These are phyloP conservation scores for Nicotiana otophora DNA, from an alignment of 257 asterid species.

Conservation along the genomic window DNA sequence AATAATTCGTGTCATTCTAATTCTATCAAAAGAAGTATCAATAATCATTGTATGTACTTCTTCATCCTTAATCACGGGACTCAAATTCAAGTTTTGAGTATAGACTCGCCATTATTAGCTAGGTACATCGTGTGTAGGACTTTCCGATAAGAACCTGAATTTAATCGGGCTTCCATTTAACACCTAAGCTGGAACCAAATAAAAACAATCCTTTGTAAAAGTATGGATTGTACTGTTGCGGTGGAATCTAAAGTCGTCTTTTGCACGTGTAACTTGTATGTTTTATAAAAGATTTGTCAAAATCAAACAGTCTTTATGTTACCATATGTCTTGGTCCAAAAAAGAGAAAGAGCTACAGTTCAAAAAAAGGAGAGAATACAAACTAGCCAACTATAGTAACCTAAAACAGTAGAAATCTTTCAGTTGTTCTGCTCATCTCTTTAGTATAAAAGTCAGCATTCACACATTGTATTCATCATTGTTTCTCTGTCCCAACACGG, in stretches of 20 bases:
- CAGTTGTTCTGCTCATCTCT: background rate
- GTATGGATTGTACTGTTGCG: background rate
- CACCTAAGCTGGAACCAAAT: too few relatives aligned
- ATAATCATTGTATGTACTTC: too few relatives aligned
- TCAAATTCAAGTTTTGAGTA: too few relatives aligned
- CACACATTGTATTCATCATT: background rate
- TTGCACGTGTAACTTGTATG: background rate
- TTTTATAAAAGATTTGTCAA: background rate
- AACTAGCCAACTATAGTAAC: background rate
- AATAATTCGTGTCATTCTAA: background rate
- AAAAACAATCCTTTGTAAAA: background rate
- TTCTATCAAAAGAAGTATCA: background rate
- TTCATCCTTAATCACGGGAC: too few relatives aligned
- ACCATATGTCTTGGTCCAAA: background rate
- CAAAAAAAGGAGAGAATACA: background rate
- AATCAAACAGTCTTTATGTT: background rate
- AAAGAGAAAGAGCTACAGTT: background rate
- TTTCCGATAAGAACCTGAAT: rapidly evolving
- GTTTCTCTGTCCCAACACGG: background rate
- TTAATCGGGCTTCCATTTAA: too few relatives aligned
- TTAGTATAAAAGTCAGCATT: background rate
- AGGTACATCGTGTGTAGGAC: too few relatives aligned
- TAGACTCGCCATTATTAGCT: too few relatives aligned
- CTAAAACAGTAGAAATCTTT: background rate
- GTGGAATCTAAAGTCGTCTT: background rate